These are phyloP conservation scores for Aspergillus pseudonomiae DNA, from an alignment of 2,329 filamentous ascomycete species.

Conservation along the genomic window DNA sequence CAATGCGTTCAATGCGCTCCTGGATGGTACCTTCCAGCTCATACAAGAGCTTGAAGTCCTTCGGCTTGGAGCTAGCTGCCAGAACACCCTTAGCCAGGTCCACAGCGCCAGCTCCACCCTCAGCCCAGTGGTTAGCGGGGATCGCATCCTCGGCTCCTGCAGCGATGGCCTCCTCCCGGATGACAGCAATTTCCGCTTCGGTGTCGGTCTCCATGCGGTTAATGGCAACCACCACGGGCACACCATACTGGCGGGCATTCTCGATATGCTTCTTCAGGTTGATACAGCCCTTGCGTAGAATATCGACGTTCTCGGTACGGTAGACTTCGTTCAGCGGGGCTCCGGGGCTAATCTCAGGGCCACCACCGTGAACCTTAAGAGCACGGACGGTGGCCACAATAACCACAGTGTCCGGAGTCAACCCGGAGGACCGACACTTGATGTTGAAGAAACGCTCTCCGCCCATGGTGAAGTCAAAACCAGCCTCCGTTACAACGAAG, in stretches of 20 bases:
- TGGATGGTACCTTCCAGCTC: slow-evolving; percentile 76
- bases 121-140: slow-evolving; percentile 93
- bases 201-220: slow-evolving; percentile 96
- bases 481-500: slow-evolving; percentile 94
- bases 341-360: slow-evolving; percentile 88
- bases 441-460: slow-evolving; percentile 99
- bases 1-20: slow-evolving; percentile 88
- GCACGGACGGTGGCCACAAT: slow-evolving; percentile 95
- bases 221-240: slow-evolving; percentile 94
- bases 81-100: slow-evolving; percentile 88
- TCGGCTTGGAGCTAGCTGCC: slow-evolving; percentile 77
- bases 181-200: slow-evolving; percentile 83
- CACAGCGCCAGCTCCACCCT: slow-evolving; percentile 87
- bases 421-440: slow-evolving; percentile 93
- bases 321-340: slow-evolving; percentile 85
- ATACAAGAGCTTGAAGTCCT: slow-evolving; percentile 88
- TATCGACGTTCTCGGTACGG: slow-evolving; percentile 88
- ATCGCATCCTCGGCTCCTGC: slow-evolving; percentile 94
- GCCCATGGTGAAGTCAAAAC: slow-evolving; percentile 99
- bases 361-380: slow-evolving; percentile 94
- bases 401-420: slow-evolving; percentile 90
- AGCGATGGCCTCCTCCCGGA: slow-evolving; percentile 86
- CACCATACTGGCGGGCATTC: slow-evolving; percentile 85
- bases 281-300: slow-evolving; percentile 85
- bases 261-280: slow-evolving; percentile 95